Evolutionary conservation across 164 flowering plant species (phyloP).

Genomic region (Nymphaea colorata): DNA sequence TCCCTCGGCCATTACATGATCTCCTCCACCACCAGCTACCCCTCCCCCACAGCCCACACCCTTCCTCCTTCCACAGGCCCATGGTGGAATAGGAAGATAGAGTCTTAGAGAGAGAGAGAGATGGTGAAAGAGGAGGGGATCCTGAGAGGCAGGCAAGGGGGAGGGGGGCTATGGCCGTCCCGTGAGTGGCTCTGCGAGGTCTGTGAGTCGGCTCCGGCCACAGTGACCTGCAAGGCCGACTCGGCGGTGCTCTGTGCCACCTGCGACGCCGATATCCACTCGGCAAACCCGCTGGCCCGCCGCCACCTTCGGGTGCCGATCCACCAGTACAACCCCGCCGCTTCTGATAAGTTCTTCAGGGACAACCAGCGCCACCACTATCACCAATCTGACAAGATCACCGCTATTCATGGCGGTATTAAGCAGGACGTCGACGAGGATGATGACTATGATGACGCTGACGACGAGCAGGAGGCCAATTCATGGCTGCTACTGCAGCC

Average conservation of each 20-base stretch:
- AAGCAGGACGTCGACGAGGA: not conserved
- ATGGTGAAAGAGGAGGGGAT: not conserved
- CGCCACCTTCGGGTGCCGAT: slow-evolving; percentile 77
- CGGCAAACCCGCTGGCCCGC: slow-evolving; percentile 75
- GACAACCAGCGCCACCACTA: not conserved
- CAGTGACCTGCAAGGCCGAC: slow-evolving; percentile 78
- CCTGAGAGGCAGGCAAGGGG: too few relatives aligned
- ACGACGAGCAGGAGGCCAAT: slow-evolving; percentile 8
- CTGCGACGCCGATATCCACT: slow-evolving; percentile 75
- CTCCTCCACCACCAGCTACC: not conserved
- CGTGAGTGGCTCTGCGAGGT: slow-evolving; percentile 72
- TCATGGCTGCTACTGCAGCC: not conserved
- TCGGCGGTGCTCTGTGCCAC: slow-evolving; percentile 64
- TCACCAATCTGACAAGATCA: not conserved
- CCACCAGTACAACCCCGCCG: slow-evolving; percentile 6
- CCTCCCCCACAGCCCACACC: not conserved
- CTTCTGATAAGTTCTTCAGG: not conserved
- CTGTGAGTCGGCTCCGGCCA: slow-evolving; percentile 71
- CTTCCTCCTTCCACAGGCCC: not conserved
- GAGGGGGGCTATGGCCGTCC: too few relatives aligned
- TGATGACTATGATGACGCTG: not conserved
- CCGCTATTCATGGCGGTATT: not conserved
- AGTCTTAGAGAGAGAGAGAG: not conserved
- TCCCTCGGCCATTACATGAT: not conserved
- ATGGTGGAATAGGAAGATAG: not conserved